These are phyloP conservation scores for Zopfia rhizophila DNA, from an alignment of 2,329 filamentous ascomycete genomes.

Conservation along the genomic window DNA sequence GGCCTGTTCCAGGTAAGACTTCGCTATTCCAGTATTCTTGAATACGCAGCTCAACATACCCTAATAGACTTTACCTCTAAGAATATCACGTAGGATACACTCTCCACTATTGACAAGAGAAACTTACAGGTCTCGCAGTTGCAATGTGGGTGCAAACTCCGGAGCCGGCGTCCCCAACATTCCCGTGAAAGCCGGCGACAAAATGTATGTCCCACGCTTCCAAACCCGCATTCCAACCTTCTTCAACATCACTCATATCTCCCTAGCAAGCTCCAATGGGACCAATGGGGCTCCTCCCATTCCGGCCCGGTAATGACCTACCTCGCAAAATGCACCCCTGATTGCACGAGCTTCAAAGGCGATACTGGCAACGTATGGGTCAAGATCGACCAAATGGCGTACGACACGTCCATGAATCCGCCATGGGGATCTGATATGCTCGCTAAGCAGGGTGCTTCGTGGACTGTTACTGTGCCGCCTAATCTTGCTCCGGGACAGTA, in stretches of 20 bases:
- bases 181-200: conserved; percentile 31
- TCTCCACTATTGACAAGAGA: not conserved
- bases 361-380: conserved; percentile 49
- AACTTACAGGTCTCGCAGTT: no score
- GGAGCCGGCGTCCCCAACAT: conserved; percentile 30
- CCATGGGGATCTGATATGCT: conserved; percentile 51
- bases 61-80: conserved; percentile 29
- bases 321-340: conserved; percentile 47
- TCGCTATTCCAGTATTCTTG: no score
- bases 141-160: conserved; percentile 37
- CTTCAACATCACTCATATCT: not conserved
- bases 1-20: conserved; percentile 18
- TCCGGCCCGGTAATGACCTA: conserved; percentile 51
- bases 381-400: conserved; percentile 51
- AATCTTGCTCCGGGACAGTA: conserved; percentile 41
- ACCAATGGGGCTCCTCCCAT: conserved; percentile 45
- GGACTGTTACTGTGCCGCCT: conserved; percentile 45
- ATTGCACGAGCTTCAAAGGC: conserved; percentile 47
- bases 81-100: conserved; percentile 24
- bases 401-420: conserved; percentile 38
- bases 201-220: conserved; percentile 24
- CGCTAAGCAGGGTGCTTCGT: conserved; percentile 45
- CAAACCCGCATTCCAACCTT: not conserved
- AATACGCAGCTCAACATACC: no score
- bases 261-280: conserved; percentile 44